Base-by-base conservation (phyloP, 2,329 filamentous ascomycete genomes). In the Aotearoamyces nothofagi region DNA sequence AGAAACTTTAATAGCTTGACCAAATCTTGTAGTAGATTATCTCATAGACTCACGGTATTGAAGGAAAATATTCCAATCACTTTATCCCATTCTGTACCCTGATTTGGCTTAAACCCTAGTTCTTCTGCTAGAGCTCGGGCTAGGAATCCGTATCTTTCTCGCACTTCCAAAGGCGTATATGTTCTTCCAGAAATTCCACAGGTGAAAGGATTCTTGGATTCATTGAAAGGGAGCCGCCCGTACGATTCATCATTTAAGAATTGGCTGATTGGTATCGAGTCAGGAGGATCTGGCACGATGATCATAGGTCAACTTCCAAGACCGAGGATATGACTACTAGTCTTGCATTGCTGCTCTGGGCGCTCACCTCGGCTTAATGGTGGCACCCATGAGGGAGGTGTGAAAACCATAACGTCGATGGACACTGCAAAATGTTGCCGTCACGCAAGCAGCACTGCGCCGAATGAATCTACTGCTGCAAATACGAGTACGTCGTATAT, bases 21-120 rank as follows among this genome's bases (percentile, higher is more conserved):
- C n/a, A n/a, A n/a, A n/a, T n/a, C n/a, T n/a, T n/a, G n/a, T n/a
- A n/a, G n/a, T n/a, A n/a, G n/a, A n/a, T n/a, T n/a, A n/a, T n/a
- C n/a, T n/a, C n/a, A n/a, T n/a, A n/a, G n/a, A 47, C 65, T 34
- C 53, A 82, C 78, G 16, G 80, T 82, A 48, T 92, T 92, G 34
- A 84, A 53, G n/a, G 76, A 75, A 54, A 81, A 92, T 15, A 86
- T 58, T 4, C 63, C 76, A 26, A 82, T 58, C 14, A 86, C 78
- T 50, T 84, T 83, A 44, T 90, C 80, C 76, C 77, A 90, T 48
- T 86, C 78, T 0, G 69, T 69, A 9, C 77, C 80, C 32, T 70
- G 51, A 39, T 80, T 75, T 5, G 77, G 70, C 25, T 63, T 51
- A 64, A 80, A 84, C 24, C 69, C 73, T 34, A 90, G 63, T 37